Percentiles rank a stretch among this genome's conserved stretches.
Evolutionary conservation across 305 asterid genomes (phyloP).

Genomic region (Fraxinus nigra): DNA sequence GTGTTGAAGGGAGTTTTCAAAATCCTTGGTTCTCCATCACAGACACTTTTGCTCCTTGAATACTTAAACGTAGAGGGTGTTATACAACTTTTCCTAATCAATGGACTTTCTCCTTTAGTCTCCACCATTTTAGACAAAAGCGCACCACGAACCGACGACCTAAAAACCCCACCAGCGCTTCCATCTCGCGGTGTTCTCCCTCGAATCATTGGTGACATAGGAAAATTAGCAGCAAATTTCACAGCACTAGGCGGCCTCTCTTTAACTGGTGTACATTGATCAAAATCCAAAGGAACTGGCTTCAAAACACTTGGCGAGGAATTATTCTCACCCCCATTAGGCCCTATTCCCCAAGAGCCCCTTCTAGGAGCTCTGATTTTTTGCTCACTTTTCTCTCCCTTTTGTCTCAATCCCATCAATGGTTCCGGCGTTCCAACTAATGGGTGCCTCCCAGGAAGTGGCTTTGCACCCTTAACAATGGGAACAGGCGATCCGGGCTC

Average conservation of each 20-base stretch:
- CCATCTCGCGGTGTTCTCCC: conserved; percentile 72
- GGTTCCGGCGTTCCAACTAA: conserved; percentile 92
- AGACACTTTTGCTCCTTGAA: conserved; percentile 73
- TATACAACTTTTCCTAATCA: conserved; percentile 71
- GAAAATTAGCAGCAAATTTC: conserved; percentile 43
- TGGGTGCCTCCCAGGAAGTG: conserved; percentile 90
- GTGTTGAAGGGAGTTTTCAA: conserved; percentile 51
- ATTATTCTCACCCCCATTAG: conserved; percentile 28
- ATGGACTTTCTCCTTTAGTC: conserved; percentile 50
- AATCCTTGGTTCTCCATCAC: conserved; percentile 59
- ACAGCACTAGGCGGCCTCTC: conserved; percentile 53
- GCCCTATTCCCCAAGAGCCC: conserved; percentile 72
- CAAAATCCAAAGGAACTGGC: conserved; percentile 81
- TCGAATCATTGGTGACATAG: conserved; percentile 59
- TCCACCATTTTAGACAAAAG: conserved; percentile 54
- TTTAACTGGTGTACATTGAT: conserved; percentile 79
- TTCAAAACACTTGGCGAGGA: conserved; percentile 61
- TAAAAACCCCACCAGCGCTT: conserved; percentile 34
- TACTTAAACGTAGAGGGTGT: conserved; percentile 51
- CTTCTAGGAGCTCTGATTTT: conserved; percentile 61
- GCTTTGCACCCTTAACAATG: conserved; percentile 64
- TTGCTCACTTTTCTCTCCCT: conserved; percentile 48
- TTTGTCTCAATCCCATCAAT: conserved; percentile 66
- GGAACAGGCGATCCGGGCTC: conserved; percentile 99
- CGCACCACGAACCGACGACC: conserved; percentile 78